These are phyloP conservation scores for Anethum foeniculum DNA, from an alignment of 140 eudicot species.

Conservation along the genomic window DNA sequence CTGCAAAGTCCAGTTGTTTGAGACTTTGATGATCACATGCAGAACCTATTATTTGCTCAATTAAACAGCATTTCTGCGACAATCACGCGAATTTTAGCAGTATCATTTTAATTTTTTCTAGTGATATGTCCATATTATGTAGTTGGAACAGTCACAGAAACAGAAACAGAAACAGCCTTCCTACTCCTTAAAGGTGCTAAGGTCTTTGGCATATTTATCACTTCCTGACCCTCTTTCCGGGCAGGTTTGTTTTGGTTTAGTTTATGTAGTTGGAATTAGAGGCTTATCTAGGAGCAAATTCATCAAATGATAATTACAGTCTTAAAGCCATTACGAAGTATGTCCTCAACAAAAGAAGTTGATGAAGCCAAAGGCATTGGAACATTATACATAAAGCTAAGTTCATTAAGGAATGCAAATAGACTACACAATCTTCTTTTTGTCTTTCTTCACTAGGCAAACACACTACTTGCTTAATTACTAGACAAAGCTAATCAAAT, in stretches of 20 bases:
- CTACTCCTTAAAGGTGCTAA: background rate
- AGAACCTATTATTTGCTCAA: background rate
- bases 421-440: conserved; percentile 21
- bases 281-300: background rate
- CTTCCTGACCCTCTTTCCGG: background rate
- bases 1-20: background rate
- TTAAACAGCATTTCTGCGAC: background rate
- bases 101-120: background rate
- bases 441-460: conserved; percentile 10
- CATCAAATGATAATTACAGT: background rate
- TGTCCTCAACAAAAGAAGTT: background rate
- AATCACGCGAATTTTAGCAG: background rate
- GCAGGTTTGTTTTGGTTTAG: background rate
- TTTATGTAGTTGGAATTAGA: background rate
- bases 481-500: conserved; percentile 18
- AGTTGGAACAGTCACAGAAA: background rate
- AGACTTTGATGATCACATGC: background rate
- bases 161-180: background rate
- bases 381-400: conserved; percentile 18
- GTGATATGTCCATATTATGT: background rate
- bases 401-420: conserved; percentile 28
- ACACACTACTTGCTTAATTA: conserved; percentile 22
- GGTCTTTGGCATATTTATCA: background rate
- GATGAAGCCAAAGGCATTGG: conserved; percentile 12
- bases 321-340: background rate